Evolutionary conservation across 805 yeast species (phyloP).

Genomic region (Kodamaea kaohsiungensis): DNA sequence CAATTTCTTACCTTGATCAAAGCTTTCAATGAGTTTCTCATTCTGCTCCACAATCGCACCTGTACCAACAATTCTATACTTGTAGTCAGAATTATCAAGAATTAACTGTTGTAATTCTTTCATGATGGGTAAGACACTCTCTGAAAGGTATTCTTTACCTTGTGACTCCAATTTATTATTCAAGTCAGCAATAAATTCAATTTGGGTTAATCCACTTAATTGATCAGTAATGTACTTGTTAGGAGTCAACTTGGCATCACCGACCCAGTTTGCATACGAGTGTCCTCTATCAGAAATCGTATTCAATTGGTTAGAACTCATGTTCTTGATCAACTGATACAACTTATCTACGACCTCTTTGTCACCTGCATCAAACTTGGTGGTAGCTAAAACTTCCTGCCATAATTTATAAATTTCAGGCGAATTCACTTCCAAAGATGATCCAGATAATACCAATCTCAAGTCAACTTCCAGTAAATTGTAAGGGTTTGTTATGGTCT

Average conservation of each 20-base stretch:
- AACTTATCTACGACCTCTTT: conserved; percentile 58
- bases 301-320: conserved; percentile 77
- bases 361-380: conserved; percentile 58
- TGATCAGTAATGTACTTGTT: conserved; percentile 62
- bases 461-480: conserved; percentile 50
- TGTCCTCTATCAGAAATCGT: conserved; percentile 88
- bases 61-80: conserved; percentile 62
- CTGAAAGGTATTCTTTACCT: conserved; percentile 35
- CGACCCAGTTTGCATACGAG: conserved; percentile 68
- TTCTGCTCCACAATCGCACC: conserved; percentile 36
- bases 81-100: conserved; percentile 42
- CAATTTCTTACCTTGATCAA: conserved; percentile 18
- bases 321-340: conserved; percentile 66
- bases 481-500: conserved; percentile 56
- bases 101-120: conserved; percentile 49
- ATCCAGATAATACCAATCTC: conserved; percentile 62
- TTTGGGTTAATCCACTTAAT: conserved; percentile 75
- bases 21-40: conserved; percentile 35
- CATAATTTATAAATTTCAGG: conserved; percentile 63
- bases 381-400: conserved; percentile 64
- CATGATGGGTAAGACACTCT: conserved; percentile 66
- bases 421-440: conserved; percentile 67
- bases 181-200: conserved; percentile 65
- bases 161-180: conserved; percentile 46
- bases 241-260: conserved; percentile 63